Evolutionary conservation across 257 asterid genomes (phyloP).

Genomic region (Rhazya stricta): DNA sequence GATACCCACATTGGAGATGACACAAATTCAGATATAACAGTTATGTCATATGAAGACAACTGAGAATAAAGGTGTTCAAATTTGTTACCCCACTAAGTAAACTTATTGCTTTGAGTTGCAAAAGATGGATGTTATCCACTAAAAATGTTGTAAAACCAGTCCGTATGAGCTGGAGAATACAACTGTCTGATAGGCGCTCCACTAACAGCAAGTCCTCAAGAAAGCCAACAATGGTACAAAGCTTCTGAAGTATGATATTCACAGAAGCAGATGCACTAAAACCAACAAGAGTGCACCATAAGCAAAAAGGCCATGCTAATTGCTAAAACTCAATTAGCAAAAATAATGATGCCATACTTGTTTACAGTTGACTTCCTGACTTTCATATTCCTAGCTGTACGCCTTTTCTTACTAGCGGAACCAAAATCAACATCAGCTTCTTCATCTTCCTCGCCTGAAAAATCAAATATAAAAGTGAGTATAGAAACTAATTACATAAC

Average conservation of each 20-base stretch:
- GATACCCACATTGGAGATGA: constrained; percentile 6
- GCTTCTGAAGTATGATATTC: constrained; percentile 77
- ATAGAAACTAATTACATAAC: background rate
- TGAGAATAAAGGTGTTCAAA: constrained; percentile 23
- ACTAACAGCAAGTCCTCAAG: constrained; percentile 71
- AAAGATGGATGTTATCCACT: constrained; percentile 86
- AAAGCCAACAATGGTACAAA: constrained; percentile 85
- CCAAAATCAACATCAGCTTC: constrained; percentile 62
- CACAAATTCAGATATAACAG: constrained; percentile 1
- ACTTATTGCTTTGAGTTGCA: constrained; percentile 94
- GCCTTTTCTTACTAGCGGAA: constrained; percentile 76
- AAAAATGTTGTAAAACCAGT: constrained; percentile 79
- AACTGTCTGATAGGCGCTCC: constrained; percentile 95
- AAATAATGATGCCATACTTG: constrained; percentile 35
- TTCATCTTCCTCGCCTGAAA: constrained; percentile 70
- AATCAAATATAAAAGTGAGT: constrained; percentile 5
- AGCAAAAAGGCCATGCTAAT: background rate
- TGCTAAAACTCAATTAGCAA: background rate
- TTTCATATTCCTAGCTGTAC: constrained; percentile 54
- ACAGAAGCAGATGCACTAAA: constrained; percentile 66
- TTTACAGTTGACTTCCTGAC: constrained; percentile 59
- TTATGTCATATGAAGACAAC: constrained; percentile 18
- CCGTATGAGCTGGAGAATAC: constrained; percentile 86
- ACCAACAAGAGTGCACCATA: constrained; percentile 3
- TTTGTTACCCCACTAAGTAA: constrained; percentile 85